These are phyloP conservation scores for Aspergillus sp. DNA, from an alignment of 2,329 filamentous ascomycete species.

Conservation along the genomic window DNA sequence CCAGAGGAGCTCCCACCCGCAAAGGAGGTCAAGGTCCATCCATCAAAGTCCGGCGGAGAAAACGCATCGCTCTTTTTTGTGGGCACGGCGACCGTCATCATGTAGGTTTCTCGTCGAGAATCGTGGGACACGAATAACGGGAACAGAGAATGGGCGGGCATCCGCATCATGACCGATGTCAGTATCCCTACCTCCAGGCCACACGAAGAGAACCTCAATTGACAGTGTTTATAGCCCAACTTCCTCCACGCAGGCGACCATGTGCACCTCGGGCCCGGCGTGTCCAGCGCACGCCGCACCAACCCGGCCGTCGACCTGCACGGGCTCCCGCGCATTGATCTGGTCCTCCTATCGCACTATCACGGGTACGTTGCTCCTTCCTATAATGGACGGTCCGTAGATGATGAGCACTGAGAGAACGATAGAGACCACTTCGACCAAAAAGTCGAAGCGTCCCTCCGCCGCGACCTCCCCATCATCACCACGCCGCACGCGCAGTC, in stretches of 20 bases:
- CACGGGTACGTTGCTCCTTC: not conserved
- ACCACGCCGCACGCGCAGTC: slow-evolving; percentile 61
- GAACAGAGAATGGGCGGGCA: not conserved
- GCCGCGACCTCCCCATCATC: slow-evolving; percentile 59
- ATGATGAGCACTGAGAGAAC: no score
- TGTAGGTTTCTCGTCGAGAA: no score
- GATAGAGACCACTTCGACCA: slow-evolving; percentile 55
- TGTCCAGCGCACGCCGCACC: slow-evolving; percentile 26
- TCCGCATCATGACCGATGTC: not conserved
- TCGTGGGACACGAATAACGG: not conserved
- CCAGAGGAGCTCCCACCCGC: not conserved
- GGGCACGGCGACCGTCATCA: not conserved
- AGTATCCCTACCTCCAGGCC: not conserved
- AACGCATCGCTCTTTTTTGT: not conserved
- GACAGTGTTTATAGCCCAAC: slow-evolving; percentile 48
- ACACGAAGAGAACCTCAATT: no score
- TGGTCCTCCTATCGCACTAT: not conserved
- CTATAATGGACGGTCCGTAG: no score
- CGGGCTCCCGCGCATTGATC: not conserved
- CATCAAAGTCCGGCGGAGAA: not conserved
- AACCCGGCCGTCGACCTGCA: not conserved
- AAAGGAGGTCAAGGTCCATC: not conserved
- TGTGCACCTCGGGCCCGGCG: slow-evolving; percentile 65
- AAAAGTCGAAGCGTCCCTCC: slow-evolving; percentile 51
- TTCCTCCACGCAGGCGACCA: slow-evolving; percentile 66